These are phyloP conservation scores for Herpotrichia juniperi DNA, from an alignment of 2,329 filamentous ascomycete species.

Conservation along the genomic window DNA sequence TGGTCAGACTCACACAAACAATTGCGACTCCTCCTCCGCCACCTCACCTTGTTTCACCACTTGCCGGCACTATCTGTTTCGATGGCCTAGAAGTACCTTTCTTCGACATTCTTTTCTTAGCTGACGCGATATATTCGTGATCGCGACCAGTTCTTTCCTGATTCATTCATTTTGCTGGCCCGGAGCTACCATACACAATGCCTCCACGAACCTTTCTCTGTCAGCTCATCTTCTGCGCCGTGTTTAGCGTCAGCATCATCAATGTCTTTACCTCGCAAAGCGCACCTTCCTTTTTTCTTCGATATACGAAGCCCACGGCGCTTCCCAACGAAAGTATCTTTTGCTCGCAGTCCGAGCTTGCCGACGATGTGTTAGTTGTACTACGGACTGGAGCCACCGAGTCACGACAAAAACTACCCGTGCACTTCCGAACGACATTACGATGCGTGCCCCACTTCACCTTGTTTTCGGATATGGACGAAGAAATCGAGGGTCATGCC, in stretches of 20 bases:
- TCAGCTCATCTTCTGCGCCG: conserved; percentile 37
- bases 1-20: neutral
- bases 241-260: conserved; percentile 42
- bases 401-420: conserved; percentile 61
- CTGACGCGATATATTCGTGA: conserved; percentile 6
- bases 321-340: conserved; percentile 21
- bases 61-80: conserved; percentile 1
- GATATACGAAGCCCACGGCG: conserved; percentile 28
- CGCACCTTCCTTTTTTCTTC: conserved; percentile 34
- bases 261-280: conserved; percentile 40
- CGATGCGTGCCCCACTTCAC: conserved; percentile 62
- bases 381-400: conserved; percentile 67
- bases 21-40: neutral
- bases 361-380: conserved; percentile 62
- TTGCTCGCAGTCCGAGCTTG: conserved; percentile 40
- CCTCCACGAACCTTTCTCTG: conserved; percentile 40
- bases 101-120: conserved; percentile 6
- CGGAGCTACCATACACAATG: conserved; percentile 31
- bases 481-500: conserved; percentile 57
- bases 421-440: conserved; percentile 63
- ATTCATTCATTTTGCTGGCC: conserved; percentile 21
- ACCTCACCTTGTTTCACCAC: conserved; percentile 3
- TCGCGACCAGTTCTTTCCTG: conserved; percentile 10
- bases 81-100: conserved; percentile 4
- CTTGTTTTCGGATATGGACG: conserved; percentile 65